Base-by-base conservation (phyloP, 495 filamentous ascomycete species). In the Aspergillus funiculosus region DNA sequence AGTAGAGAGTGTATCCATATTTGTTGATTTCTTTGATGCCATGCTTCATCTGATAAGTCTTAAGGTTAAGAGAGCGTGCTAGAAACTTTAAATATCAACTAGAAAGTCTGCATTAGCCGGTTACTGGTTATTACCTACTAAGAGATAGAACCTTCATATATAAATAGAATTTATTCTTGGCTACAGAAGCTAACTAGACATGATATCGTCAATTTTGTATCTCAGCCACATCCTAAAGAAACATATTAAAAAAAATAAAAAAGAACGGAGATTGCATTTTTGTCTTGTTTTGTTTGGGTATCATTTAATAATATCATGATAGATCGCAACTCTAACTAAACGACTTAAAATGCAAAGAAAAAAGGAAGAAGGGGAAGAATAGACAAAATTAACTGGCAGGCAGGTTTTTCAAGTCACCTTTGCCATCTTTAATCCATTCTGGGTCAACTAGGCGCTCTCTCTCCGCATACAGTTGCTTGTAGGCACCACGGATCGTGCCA, bases 401-500 rank as follows among this genome's bases (percentile, higher is more conserved):
- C 22, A 96, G 69, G 51, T 79, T 81, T 32, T 69, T 74, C 56
- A 85, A 66, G 42, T 83, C 79, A 8, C 80, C 86, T 59, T 82
- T 81, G 25, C 79, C 82, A 21, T 82, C 75, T 52, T 74, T 72
- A 45, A 91, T 73, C 78, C 85, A 89, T 39, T 86, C 80, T 25
- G 77, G 70, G 54, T 85, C 77, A 56, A 97, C 75, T 46, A 98
- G 64, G 37, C 77, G 68, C 51, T 92, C 84, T 13, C 80, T 78
- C 34, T 82, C 79, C 5, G 72, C 68, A 57, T 87, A 88, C 32
- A 98, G 75, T 56, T 84, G 78, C 58, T 92, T 91, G 71, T 97
- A 98, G 0, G 94, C 89, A 36, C 87, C 89, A 36, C 90, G 86
- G 51, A 98, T 95, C 1, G 92, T 98, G 35, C 90, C 89, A 54